phyloP scores from a whole-genome alignment of 345 rosid species.

The Populus deltoides region DNA sequence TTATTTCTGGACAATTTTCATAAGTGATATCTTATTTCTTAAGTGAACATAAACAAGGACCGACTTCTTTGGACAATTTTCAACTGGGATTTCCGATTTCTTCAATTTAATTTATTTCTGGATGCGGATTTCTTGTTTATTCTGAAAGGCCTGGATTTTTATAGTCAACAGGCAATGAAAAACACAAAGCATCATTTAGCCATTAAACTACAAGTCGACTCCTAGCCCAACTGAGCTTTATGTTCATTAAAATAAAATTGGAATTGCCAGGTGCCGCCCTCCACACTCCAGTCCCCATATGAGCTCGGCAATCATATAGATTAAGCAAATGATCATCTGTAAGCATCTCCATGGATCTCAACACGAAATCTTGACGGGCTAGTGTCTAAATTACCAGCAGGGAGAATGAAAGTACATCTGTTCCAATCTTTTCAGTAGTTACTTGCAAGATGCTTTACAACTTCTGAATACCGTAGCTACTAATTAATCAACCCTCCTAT shows the following conservation, averaged over 20 bases:
- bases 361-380: background rate
- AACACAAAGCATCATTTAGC: too few species aligned
- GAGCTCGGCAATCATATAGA: too few species aligned
- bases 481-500: background rate
- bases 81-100: background rate
- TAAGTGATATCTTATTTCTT: too few species aligned
- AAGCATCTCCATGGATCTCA: background rate
- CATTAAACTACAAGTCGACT: too few species aligned
- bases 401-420: background rate
- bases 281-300: too few species aligned
- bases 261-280: too few species aligned
- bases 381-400: background rate
- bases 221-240: too few species aligned
- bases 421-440: background rate
- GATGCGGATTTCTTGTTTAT: background rate
- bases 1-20: background rate
- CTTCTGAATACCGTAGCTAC: slow-evolving; percentile 1
- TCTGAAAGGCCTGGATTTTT: too few species aligned
- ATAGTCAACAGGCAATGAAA: too few species aligned
- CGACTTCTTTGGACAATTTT: background rate
- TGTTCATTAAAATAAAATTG: too few species aligned
- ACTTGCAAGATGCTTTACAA: background rate
- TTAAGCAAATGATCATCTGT: too few species aligned
- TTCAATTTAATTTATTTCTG: background rate
- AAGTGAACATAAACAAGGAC: background rate